Conservation (phyloP, 805 yeast species). For the Sungouiozyma intestinalis region DNA sequence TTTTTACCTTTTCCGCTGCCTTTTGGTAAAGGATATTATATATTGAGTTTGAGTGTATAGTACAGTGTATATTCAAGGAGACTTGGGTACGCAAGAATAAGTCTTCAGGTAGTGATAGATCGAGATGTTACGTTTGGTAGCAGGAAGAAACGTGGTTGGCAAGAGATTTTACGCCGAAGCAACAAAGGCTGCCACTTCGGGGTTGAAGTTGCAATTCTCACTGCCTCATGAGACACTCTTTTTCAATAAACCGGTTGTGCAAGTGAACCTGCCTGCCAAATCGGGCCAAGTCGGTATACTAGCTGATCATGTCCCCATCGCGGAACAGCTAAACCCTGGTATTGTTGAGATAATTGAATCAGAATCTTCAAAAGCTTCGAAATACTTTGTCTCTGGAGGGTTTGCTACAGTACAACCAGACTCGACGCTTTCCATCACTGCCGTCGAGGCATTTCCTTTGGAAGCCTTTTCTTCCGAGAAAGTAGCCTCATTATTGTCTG, state of each 20-base stretch:
- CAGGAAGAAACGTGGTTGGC: slow-evolving; percentile 35
- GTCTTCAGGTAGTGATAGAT: background rate
- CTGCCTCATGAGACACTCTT: slow-evolving; percentile 73
- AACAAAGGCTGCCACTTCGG: slow-evolving; percentile 54
- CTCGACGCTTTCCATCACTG: slow-evolving; percentile 79
- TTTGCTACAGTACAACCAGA: slow-evolving; percentile 94
- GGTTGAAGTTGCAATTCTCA: slow-evolving; percentile 79
- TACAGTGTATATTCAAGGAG: background rate
- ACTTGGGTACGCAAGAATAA: background rate
- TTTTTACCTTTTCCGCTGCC: too few species aligned
- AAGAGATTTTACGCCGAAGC: slow-evolving; percentile 84
- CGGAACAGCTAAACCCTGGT: slow-evolving; percentile 95
- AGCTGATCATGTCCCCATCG: slow-evolving; percentile 95
- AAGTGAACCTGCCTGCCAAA: slow-evolving; percentile 92
- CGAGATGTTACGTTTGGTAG: slow-evolving; percentile 20
- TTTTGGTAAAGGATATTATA: background rate
- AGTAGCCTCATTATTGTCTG: slow-evolving; percentile 72
- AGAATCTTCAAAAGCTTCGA: slow-evolving; percentile 53
- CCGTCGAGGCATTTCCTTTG: slow-evolving; percentile 90
- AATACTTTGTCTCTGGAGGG: slow-evolving; percentile 91
- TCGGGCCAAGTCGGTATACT: slow-evolving; percentile 95
- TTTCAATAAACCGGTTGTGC: slow-evolving; percentile 39
- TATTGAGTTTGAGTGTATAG: background rate
- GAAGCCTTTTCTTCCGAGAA: slow-evolving; percentile 75
- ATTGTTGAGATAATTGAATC: slow-evolving; percentile 82